These are phyloP conservation scores for Metarhizium sp. DNA, from an alignment of 2,329 filamentous ascomycete species.

Conservation along the genomic window DNA sequence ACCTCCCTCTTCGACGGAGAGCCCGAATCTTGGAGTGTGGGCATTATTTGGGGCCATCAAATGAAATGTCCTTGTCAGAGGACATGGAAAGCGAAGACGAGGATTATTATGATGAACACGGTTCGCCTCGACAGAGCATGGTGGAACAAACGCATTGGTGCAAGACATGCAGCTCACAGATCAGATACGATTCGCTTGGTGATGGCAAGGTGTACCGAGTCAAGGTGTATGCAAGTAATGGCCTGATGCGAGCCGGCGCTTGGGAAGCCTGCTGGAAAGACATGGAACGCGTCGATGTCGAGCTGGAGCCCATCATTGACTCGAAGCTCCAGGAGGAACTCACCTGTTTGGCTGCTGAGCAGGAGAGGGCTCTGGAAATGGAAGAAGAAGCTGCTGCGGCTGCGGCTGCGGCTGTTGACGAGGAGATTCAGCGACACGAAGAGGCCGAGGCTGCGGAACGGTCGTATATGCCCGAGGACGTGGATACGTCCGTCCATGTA, in stretches of 20 bases:
- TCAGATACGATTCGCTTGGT: conserved; percentile 43
- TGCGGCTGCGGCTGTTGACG: conserved; percentile 6
- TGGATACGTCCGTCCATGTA: conserved; percentile 1
- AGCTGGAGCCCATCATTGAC: conserved; percentile 69
- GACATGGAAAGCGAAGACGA: conserved; percentile 40
- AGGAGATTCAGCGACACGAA: conserved; percentile 15
- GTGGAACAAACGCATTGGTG: conserved; percentile 43
- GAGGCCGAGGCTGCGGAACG: conserved; percentile 18
- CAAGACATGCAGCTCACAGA: conserved; percentile 43
- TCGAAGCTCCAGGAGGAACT: conserved; percentile 49
- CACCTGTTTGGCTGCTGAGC: conserved; percentile 40
- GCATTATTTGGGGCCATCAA: conserved; percentile 60
- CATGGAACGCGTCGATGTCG: conserved; percentile 97
- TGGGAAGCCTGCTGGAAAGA: conserved; percentile 94
- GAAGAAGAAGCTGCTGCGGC: conserved; percentile 19
- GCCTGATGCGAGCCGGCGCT: conserved; percentile 81
- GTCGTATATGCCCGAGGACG: conserved; percentile 6
- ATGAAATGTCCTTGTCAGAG: conserved; percentile 32
- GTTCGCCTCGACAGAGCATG: conserved; percentile 12
- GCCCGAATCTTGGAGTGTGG: conserved; percentile 66
- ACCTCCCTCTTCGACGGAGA: conserved; percentile 54
- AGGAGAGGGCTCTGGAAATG: conserved; percentile 30
- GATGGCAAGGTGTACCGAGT: conserved; percentile 58
- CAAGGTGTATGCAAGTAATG: conserved; percentile 91
- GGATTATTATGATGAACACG: conserved; percentile 25